phyloP scores from a whole-genome alignment of 139 green algal genomes.

The Volvox africanus region DNA sequence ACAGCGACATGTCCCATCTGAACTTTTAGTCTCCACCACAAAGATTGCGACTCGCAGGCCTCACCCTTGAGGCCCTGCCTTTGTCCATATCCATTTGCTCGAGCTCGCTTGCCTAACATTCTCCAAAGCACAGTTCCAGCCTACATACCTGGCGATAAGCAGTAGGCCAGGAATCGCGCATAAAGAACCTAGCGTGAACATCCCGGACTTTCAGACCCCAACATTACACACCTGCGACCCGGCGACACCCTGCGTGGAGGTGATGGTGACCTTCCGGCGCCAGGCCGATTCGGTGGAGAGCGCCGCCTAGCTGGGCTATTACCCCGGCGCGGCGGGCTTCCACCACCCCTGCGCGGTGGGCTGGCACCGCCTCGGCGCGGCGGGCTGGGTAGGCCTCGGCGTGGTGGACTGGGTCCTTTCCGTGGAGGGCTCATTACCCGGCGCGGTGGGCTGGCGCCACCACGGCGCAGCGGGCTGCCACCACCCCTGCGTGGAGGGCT shows the following conservation, averaged over 20 bases:
- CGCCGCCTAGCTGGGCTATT: slow-evolving; percentile 6
- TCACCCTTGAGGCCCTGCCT: too few relatives aligned
- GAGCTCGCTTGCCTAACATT: too few relatives aligned
- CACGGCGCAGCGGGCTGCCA: slow-evolving; percentile 1
- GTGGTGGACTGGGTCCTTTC: not conserved
- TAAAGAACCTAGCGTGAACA: too few relatives aligned
- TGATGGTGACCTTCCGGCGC: slow-evolving; percentile 2
- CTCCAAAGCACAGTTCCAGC: too few relatives aligned
- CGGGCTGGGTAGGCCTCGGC: not conserved
- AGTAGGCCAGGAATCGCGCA: too few relatives aligned
- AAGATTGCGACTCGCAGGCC: too few relatives aligned
- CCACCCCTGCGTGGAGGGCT: not conserved
- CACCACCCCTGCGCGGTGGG: not conserved
- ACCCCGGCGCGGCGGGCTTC: slow-evolving; percentile 19
- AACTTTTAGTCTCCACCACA: too few relatives aligned
- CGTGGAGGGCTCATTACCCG: slow-evolving; percentile 8
- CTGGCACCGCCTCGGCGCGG: not conserved
- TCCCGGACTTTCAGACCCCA: too few relatives aligned
- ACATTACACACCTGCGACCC: slow-evolving; percentile 18
- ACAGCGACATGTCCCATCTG: too few relatives aligned
- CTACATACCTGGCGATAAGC: too few relatives aligned
- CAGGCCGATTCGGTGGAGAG: not conserved
- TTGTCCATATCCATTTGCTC: too few relatives aligned
- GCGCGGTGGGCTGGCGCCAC: slow-evolving; percentile 26
- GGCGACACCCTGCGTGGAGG: slow-evolving; percentile 25